A percentile compares a stretch with the other conserved stretches of the same genome.
phyloP scores from a whole-genome alignment of 2,329 filamentous ascomycete genomes.

The Cladosporium sp. region DNA sequence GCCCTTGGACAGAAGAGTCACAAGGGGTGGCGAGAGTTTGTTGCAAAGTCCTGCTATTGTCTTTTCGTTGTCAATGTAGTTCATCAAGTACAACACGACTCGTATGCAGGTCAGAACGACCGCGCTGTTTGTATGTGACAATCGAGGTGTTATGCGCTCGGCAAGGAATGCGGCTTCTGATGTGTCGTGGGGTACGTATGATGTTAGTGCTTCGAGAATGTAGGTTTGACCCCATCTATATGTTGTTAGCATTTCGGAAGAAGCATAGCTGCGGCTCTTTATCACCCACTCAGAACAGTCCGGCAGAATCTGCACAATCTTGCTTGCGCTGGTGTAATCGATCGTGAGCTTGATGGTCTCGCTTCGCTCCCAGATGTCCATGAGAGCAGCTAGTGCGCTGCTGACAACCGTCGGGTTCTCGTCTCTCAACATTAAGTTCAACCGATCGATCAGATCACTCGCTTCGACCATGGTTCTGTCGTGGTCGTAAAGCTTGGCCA shows the following conservation, averaged over 20 bases:
- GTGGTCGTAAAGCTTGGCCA: slow-evolving; percentile 97
- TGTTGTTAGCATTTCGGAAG: slow-evolving; percentile 12
- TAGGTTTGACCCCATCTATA: slow-evolving; percentile 95
- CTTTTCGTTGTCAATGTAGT: slow-evolving; percentile 91
- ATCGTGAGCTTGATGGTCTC: slow-evolving; percentile 98
- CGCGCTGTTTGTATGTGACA: slow-evolving; percentile 94
- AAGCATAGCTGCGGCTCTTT: background rate
- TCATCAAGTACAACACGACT: slow-evolving; percentile 96
- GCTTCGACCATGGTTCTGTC: slow-evolving; percentile 84
- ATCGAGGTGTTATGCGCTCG: slow-evolving; percentile 87
- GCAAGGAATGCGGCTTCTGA: slow-evolving; percentile 84
- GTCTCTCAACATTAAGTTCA: slow-evolving; percentile 86
- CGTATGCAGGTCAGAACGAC: slow-evolving; percentile 95
- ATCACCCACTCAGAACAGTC: slow-evolving; percentile 87
- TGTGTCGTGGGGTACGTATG: slow-evolving; percentile 89
- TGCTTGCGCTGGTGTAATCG: slow-evolving; percentile 94
- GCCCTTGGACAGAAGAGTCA: slow-evolving; percentile 91
- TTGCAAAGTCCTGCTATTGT: slow-evolving; percentile 81
- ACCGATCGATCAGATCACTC: slow-evolving; percentile 84
- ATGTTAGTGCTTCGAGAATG: slow-evolving; percentile 95
- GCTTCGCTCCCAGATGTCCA: slow-evolving; percentile 98
- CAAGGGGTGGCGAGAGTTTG: slow-evolving; percentile 90
- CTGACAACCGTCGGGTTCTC: slow-evolving; percentile 98
- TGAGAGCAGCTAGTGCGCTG: slow-evolving; percentile 81
- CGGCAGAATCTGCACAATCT: slow-evolving; percentile 92